These are phyloP conservation scores for Sporisorium reilianum DNA, from an alignment of 1,284 basidiomycete species.

Conservation along the genomic window DNA sequence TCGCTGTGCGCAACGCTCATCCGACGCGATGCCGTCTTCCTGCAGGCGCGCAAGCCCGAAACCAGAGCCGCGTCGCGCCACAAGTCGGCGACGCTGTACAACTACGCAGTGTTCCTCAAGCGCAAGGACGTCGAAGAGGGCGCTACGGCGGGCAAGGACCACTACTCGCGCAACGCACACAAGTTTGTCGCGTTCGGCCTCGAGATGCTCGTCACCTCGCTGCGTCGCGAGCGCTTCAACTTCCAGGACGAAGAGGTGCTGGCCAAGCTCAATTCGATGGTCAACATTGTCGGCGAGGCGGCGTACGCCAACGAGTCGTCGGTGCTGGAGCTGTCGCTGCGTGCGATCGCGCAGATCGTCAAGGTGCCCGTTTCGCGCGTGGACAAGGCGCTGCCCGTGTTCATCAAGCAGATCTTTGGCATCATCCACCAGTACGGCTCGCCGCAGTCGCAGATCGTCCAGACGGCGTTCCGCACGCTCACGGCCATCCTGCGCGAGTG, in stretches of 20 bases:
- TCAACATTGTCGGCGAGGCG: slow-evolving; percentile 88
- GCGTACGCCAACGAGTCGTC: slow-evolving; percentile 85
- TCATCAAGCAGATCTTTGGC: slow-evolving; percentile 86
- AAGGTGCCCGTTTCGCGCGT: slow-evolving; percentile 86
- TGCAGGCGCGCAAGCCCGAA: slow-evolving; percentile 50
- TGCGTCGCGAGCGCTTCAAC: slow-evolving; percentile 86
- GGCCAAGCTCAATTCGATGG: slow-evolving; percentile 85
- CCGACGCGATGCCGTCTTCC: slow-evolving; percentile 80
- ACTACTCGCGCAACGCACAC: slow-evolving; percentile 73
- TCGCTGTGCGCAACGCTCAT: slow-evolving; percentile 89
- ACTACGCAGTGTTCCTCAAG: slow-evolving; percentile 53
- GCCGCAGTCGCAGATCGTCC: slow-evolving; percentile 89
- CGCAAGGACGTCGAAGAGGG: slow-evolving; percentile 60
- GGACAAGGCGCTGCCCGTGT: slow-evolving; percentile 82
- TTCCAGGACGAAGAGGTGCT: slow-evolving; percentile 80
- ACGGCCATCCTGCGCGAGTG: slow-evolving; percentile 81
- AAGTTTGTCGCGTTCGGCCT: slow-evolving; percentile 94
- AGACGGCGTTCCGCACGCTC: slow-evolving; percentile 88
- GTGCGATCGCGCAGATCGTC: slow-evolving; percentile 82
- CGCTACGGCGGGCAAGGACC: slow-evolving; percentile 64
- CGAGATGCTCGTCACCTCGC: slow-evolving; percentile 89
- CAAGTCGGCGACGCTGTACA: slow-evolving; percentile 35
- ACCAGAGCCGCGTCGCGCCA: slow-evolving; percentile 32
- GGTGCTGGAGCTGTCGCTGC: slow-evolving; percentile 84
- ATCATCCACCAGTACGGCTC: slow-evolving; percentile 83